Evolutionary conservation across 768 basidiomycete species (phyloP).

Genomic region (Serpula lacrymans): DNA sequence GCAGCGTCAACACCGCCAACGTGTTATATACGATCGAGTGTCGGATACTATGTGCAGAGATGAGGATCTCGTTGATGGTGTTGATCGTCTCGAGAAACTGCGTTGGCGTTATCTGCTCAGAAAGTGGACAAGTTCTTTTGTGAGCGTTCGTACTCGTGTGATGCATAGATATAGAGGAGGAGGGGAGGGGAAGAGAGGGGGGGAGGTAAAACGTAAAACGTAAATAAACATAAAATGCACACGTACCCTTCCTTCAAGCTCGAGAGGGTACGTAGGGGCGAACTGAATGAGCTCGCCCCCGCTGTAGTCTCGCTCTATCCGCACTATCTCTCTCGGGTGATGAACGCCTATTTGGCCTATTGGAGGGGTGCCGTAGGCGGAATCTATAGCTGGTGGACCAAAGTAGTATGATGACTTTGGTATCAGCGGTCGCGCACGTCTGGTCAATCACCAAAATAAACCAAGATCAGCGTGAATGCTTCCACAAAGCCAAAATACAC

Average conservation of each 20-base stretch:
- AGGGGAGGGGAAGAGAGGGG: background rate
- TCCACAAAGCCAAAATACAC: too few species aligned
- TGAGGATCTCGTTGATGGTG: conserved; percentile 82
- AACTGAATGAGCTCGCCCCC: conserved; percentile 92
- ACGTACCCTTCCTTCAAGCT: conserved; percentile 89
- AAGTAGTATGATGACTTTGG: conserved; percentile 84
- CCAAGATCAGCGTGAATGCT: conserved; percentile 13
- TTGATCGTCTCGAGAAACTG: conserved; percentile 90
- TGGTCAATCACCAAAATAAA: conserved; percentile 18
- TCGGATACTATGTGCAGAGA: conserved; percentile 78
- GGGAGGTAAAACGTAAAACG: background rate
- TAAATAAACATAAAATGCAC: background rate
- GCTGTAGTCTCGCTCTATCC: conserved; percentile 90
- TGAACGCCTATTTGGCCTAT: conserved; percentile 85
- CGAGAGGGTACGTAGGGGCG: conserved; percentile 82
- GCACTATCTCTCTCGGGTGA: conserved; percentile 87
- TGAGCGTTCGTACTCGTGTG: background rate
- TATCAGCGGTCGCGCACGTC: conserved; percentile 44
- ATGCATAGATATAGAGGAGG: background rate
- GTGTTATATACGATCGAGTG: conserved; percentile 76
- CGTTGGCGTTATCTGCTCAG: conserved; percentile 76
- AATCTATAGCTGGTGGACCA: conserved; percentile 71
- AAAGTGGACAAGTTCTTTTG: too few species aligned
- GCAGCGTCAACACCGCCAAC: conserved; percentile 75
- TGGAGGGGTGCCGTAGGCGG: conserved; percentile 78